Base-by-base conservation (phyloP, 345 rosid species). In the Salix koriyanagi region DNA sequence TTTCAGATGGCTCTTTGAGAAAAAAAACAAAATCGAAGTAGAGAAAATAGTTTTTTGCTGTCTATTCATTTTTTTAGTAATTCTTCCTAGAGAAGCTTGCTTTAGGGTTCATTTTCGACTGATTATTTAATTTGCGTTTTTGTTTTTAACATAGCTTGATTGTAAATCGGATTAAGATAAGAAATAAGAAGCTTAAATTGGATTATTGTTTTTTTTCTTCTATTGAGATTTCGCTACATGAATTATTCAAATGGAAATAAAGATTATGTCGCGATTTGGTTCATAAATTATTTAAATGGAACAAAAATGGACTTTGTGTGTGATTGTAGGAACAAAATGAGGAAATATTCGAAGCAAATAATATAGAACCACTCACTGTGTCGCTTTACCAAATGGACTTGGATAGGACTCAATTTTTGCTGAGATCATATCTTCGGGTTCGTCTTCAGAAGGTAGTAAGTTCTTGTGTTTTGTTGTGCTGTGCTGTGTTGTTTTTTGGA, bases 311-410 rank as follows among this genome's bases (percentile, higher is more conserved):
- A 60, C 52, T 69, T 75, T 23, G 26, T 65, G 66, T 28, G 48
- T 37, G 30, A 9, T 83, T 67, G 7, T 83, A 88, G 94, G 94
- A 91, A 80, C 89, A 86, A 68, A 89, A 85, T 6, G 85, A 86
- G 81, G 92, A 87, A 65, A 77, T 79, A 39, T 86, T 75, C 39
- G 85, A 77, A 65, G 80, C 79, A 54, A 75, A 72, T 26, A 85
- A 86, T 4, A 34, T 79, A 74, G 97, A 91, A 82, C 96, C 95
- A 50, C 84, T 92, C 21, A 84, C 89, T 1, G 87, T 88, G 16
- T 96, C 97, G 6, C 91, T 96, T 48, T 93, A 96, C 81, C 94
- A 90, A 81, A 91, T 91, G 97, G 97, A 96, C 76, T 65, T 93
- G 71, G 97, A 96, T 28, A 83, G 97, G 81, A 83, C 90, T 4